phyloP scores from a whole-genome alignment of 495 filamentous ascomycete species.

The Hamigera avellanea region DNA sequence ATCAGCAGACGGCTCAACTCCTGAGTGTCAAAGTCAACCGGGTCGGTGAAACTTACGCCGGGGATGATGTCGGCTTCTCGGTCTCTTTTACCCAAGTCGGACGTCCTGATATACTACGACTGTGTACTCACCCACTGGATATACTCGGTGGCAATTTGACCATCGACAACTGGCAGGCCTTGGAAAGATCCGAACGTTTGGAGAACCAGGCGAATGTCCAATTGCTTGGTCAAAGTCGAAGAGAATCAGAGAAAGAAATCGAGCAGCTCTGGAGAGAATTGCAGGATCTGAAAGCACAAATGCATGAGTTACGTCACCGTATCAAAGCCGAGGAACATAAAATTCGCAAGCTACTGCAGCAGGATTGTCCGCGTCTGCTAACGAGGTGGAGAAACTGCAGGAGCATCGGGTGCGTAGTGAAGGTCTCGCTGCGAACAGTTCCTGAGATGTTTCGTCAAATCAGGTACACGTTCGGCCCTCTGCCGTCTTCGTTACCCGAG shows the following conservation, averaged over 20 bases:
- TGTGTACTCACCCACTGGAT: constrained; percentile 17
- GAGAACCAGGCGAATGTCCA: not conserved
- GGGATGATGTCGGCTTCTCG: constrained; percentile 27
- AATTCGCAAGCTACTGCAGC: constrained; percentile 5
- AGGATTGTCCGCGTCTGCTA: constrained; percentile 2
- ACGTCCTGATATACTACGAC: constrained; percentile 24
- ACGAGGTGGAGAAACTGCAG: constrained; percentile 8
- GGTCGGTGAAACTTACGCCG: constrained; percentile 18
- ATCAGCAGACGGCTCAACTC: constrained; percentile 29
- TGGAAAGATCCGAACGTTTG: not conserved
- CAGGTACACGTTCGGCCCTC: constrained; percentile 6
- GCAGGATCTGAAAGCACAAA: constrained; percentile 7
- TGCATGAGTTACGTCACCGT: constrained; percentile 1
- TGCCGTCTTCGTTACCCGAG: constrained; percentile 4
- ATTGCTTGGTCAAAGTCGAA: constrained; percentile 1
- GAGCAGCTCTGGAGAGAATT: constrained; percentile 21
- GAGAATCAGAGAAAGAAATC: constrained; percentile 6
- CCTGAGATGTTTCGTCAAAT: constrained; percentile 16
- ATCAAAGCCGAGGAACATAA: constrained; percentile 5
- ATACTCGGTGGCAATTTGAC: constrained; percentile 4
- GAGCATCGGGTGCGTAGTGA: constrained; percentile 6
- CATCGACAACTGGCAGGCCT: constrained; percentile 4
- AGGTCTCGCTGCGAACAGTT: constrained; percentile 4
- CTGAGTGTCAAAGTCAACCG: constrained; percentile 33
- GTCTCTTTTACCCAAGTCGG: constrained; percentile 33